These are phyloP conservation scores for Fusarium pininemorale DNA, from an alignment of 2,329 filamentous ascomycete species.

Conservation along the genomic window DNA sequence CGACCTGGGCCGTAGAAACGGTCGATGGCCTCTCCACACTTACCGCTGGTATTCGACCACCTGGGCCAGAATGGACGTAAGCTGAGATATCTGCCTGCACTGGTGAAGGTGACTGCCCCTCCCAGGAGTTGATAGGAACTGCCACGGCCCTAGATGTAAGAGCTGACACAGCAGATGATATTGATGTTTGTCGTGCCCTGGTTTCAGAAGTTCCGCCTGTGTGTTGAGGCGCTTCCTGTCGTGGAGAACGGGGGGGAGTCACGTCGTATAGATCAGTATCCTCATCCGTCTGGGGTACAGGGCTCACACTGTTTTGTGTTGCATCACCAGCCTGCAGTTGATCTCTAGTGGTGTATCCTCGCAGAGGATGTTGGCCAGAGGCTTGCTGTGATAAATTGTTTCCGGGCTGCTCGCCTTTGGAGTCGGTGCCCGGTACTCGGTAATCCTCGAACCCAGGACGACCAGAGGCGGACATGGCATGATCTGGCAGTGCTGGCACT, in stretches of 20 bases:
- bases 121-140: conserved; percentile 14
- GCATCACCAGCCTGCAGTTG: conserved; percentile 39
- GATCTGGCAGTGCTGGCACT: conserved; percentile 12
- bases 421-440: neutral
- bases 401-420: conserved; percentile 10
- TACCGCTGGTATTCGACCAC: conserved; percentile 38
- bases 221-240: conserved; percentile 4
- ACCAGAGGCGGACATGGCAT: neutral
- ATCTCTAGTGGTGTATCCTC: conserved; percentile 47
- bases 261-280: conserved; percentile 59
- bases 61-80: neutral
- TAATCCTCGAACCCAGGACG: neutral
- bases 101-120: conserved; percentile 2
- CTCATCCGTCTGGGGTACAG: conserved; percentile 39
- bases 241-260: conserved; percentile 57
- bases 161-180: conserved; percentile 28
- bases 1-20: conserved; percentile 27
- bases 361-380: conserved; percentile 48
- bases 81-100: conserved; percentile 7
- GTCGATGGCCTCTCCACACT: conserved; percentile 45
- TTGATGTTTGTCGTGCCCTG: conserved; percentile 14
- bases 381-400: conserved; percentile 20
- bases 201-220: conserved; percentile 3
- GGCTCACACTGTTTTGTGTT: conserved; percentile 47
- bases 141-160: conserved; percentile 15